These are phyloP conservation scores for Knoxia roxburghii DNA, from an alignment of 257 asterid genomes.

Conservation along the genomic window DNA sequence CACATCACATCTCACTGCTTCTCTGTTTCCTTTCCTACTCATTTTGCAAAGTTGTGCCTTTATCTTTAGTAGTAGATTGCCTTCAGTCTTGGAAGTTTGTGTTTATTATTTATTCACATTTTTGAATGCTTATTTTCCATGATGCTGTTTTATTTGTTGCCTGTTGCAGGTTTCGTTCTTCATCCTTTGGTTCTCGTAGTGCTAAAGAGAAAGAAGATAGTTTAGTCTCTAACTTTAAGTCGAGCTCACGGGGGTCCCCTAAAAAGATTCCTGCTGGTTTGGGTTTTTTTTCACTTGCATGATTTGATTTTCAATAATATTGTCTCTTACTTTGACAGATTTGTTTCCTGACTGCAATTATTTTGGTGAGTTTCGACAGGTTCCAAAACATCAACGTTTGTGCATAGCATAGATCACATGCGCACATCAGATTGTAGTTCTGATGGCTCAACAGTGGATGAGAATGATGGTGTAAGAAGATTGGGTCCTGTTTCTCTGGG, in stretches of 20 bases:
- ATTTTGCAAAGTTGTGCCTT: not conserved
- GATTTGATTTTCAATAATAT: not conserved
- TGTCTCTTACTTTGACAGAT: not conserved
- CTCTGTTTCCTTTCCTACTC: not conserved
- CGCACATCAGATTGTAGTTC: slow-evolving; percentile 22
- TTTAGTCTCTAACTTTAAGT: slow-evolving; percentile 18
- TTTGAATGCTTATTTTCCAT: slow-evolving; percentile 1
- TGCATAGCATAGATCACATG: slow-evolving; percentile 16
- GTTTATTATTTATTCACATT: not conserved
- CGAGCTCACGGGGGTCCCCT: slow-evolving; percentile 9
- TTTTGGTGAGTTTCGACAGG: slow-evolving; percentile 14
- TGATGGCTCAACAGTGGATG: slow-evolving; percentile 19
- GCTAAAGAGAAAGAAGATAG: slow-evolving; percentile 29
- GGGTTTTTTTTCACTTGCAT: not conserved
- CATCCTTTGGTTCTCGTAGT: slow-evolving; percentile 18
- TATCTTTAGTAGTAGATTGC: too few relatives aligned
- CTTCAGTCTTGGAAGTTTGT: too few relatives aligned
- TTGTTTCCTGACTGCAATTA: not conserved
- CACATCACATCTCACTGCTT: not conserved
- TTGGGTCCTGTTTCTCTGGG: slow-evolving; percentile 22
- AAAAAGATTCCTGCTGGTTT: slow-evolving; percentile 27
- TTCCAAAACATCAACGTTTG: slow-evolving; percentile 15
- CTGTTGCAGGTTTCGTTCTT: slow-evolving; percentile 13
- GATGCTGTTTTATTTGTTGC: not conserved
- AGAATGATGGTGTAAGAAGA: slow-evolving; percentile 28